Evolutionary conservation across 1,139 yeast species (phyloP), one percentile per base, ranked within the genome.

Genomic region (Pneumocystis jirovecii): DNA sequence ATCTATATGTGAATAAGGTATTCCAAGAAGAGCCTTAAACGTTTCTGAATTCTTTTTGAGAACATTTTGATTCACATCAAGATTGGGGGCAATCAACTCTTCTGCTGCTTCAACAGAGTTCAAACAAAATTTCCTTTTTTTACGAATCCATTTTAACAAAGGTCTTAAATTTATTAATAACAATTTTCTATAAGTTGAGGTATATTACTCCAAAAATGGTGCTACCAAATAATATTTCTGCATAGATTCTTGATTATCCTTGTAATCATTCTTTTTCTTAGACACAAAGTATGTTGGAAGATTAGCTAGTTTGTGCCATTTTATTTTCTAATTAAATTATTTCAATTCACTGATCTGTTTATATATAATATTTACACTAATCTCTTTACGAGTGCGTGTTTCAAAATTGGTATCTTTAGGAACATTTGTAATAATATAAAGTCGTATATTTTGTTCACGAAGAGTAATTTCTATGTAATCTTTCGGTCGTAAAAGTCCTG

Each of bases 351-450:
- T 37, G 10, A 31, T 17, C 64, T 75, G 29, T n/a, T 60, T 61
- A 3, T 31, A 31, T 31, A 31, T 34, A 35, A 37, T 3, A 60
- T 65, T 42, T 61, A 69, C 81, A 44, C 84, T 82, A 70, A 95
- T 93, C 76, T 95, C 99, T 73, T 88, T 88, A 72, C 96, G 82
- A 1, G 89, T 96, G 67, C 82, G 79, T 0, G 98, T 97, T 69
- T 80, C 83, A 72, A 93, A 95, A 44, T 76, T 75, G 61, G 83
- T 83, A 69, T 83, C 84, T 70, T 87, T 93, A 0, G 97, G 93
- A 0, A 95, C 87, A 66, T 87, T 87, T 63, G 82, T 82, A 34
- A 89, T 85, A 67, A 93, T 77, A 73, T 83, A 95, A 42, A 95
- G 87, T 72, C 90, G 86, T 74, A 88, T 88, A 74, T 89, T 89